A percentile compares a stretch with the other conserved stretches of the same genome.
Evolutionary conservation across 2,329 filamentous ascomycete species (phyloP).

Genomic region (Xylaria sp.): DNA sequence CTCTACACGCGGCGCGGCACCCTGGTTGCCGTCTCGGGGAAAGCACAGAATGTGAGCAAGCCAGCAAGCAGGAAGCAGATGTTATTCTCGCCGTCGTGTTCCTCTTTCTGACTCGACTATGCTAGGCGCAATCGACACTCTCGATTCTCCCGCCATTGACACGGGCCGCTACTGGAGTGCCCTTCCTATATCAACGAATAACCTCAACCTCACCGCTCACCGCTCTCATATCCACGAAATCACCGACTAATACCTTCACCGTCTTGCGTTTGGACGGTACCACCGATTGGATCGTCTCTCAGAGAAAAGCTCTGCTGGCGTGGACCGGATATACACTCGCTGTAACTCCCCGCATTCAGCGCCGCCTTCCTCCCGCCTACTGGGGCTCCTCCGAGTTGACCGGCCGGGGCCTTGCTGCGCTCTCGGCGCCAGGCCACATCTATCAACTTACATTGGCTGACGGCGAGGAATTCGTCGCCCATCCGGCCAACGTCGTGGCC

Average conservation of each 20-base stretch:
- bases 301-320: conserved; percentile 88
- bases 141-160: conserved; percentile 86
- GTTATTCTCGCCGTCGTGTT: neutral
- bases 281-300: conserved; percentile 93
- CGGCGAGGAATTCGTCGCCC: conserved; percentile 90
- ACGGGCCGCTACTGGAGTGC: conserved; percentile 83
- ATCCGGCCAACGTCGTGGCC: conserved; percentile 91
- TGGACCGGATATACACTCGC: conserved; percentile 93
- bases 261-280: conserved; percentile 92
- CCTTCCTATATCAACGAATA: conserved; percentile 93
- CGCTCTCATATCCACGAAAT: conserved; percentile 88
- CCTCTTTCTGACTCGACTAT: conserved; percentile 2
- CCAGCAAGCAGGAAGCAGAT: neutral
- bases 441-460: conserved; percentile 84
- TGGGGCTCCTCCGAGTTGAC: conserved; percentile 94
- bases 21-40: conserved; percentile 88
- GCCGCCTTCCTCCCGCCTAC: conserved; percentile 79
- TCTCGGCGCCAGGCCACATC: conserved; percentile 88
- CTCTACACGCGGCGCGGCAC: conserved; percentile 94
- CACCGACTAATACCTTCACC: conserved; percentile 85
- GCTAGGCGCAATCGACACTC: conserved; percentile 85
- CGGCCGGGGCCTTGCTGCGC: conserved; percentile 84
- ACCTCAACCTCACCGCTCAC: conserved; percentile 89
- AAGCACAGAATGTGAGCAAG: conserved; percentile 81
- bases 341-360: conserved; percentile 79